phyloP scores from a whole-genome alignment of 169 alveolate species.

The Plasmodium chabaudi region DNA sequence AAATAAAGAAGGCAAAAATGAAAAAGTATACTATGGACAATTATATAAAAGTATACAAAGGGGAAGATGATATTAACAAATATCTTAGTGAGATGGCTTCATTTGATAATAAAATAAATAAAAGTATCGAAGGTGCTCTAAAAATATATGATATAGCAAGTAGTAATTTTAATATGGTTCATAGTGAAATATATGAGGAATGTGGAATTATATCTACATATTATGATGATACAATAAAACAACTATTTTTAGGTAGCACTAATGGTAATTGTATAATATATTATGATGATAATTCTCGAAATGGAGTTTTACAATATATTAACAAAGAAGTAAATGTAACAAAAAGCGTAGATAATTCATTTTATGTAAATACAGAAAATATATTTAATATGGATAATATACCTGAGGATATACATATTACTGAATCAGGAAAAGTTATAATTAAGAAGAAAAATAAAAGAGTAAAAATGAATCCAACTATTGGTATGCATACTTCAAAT shows the following conservation, averaged over 20 bases:
- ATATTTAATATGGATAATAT: constrained; percentile 46
- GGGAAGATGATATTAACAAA: constrained; percentile 71
- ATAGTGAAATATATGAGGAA: constrained; percentile 20
- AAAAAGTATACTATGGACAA: not conserved
- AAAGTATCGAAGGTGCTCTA: constrained; percentile 25
- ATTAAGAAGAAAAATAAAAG: constrained; percentile 20
- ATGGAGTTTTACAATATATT: constrained; percentile 43
- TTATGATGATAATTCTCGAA: constrained; percentile 13
- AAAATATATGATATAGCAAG: constrained; percentile 14
- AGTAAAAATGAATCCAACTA: constrained; percentile 29
- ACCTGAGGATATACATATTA: constrained; percentile 47
- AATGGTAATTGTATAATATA: constrained; percentile 43
- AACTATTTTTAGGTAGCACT: constrained; percentile 55
- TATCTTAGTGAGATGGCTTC: constrained; percentile 39
- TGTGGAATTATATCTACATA: constrained; percentile 48
- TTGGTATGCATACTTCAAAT: constrained; percentile 1
- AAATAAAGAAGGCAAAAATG: not conserved
- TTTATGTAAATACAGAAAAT: constrained; percentile 27
- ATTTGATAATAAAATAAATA: constrained; percentile 22
- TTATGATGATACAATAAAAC: constrained; percentile 31
- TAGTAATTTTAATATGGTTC: constrained; percentile 15
- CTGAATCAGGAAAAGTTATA: constrained; percentile 44
- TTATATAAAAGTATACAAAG: constrained; percentile 43
- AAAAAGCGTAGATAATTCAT: constrained; percentile 7
- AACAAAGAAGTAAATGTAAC: constrained; percentile 28